These are phyloP conservation scores for Turnera subulata DNA, from an alignment of 345 rosid genomes.

Conservation along the genomic window DNA sequence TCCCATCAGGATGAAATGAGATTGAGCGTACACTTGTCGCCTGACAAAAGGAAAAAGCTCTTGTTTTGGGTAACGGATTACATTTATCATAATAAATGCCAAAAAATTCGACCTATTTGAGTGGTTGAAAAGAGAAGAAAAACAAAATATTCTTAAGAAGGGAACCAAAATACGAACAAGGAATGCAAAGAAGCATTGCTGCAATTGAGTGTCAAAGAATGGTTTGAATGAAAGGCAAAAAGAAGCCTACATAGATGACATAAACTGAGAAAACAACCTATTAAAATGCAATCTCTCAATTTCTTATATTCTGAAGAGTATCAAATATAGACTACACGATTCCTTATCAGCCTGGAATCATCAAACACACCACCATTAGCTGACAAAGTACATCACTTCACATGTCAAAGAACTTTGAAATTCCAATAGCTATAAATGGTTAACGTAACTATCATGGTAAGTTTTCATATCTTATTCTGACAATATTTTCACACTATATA, in stretches of 20 bases:
- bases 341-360: neutral
- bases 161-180: neutral
- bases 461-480: neutral
- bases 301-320: neutral
- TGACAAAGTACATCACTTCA: neutral
- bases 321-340: neutral
- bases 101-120: neutral
- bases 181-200: neutral
- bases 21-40: slow-evolving; percentile 71
- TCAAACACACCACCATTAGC: neutral
- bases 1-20: slow-evolving; percentile 87
- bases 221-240: neutral
- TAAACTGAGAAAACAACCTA: neutral
- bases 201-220: too few species aligned
- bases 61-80: neutral
- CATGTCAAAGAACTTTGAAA: neutral
- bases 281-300: neutral
- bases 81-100: neutral
- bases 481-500: neutral
- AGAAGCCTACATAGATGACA: neutral
- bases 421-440: neutral
- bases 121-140: neutral
- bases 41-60: slow-evolving; percentile 37
- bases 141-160: neutral
- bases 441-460: neutral